A percentile compares a stretch with the other conserved stretches of the same genome.
These are phyloP conservation scores for Sugiyamaella floridensis DNA, from an alignment of 805 yeast genomes.

Conservation along the genomic window DNA sequence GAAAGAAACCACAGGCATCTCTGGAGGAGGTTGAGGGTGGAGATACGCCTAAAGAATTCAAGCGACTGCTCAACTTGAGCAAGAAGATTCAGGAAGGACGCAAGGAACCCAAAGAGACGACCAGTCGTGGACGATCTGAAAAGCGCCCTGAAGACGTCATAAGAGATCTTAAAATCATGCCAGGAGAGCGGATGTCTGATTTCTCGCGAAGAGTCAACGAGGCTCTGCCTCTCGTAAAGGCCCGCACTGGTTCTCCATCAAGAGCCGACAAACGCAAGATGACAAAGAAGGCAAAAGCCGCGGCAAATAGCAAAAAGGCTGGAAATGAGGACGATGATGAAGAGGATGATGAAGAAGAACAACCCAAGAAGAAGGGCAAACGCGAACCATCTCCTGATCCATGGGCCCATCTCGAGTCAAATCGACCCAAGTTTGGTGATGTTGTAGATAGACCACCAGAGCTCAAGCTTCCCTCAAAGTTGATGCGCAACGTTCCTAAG, in stretches of 20 bases:
- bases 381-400: slow-evolving; percentile 38
- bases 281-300: slow-evolving; percentile 20
- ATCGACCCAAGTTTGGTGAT: slow-evolving; percentile 35
- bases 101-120: slow-evolving; percentile 7
- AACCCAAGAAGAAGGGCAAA: slow-evolving; percentile 11
- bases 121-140: slow-evolving; percentile 7
- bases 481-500: slow-evolving; percentile 34
- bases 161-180: slow-evolving; percentile 22
- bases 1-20: slow-evolving; percentile 7
- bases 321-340: slow-evolving; percentile 20
- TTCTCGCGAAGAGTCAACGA: slow-evolving; percentile 35
- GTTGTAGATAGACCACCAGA: slow-evolving; percentile 38
- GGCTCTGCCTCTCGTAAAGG: slow-evolving; percentile 34
- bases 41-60: slow-evolving; percentile 31
- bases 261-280: slow-evolving; percentile 25
- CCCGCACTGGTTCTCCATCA: slow-evolving; percentile 29
- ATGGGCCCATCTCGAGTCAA: slow-evolving; percentile 32
- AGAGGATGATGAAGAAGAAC: slow-evolving; percentile 7
- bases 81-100: slow-evolving; percentile 1
- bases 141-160: neutral
- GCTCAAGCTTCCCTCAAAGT: slow-evolving; percentile 28
- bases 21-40: slow-evolving; percentile 21
- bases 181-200: slow-evolving; percentile 35
- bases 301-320: slow-evolving; percentile 19
- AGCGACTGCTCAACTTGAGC: slow-evolving; percentile 25